Base-by-base conservation (phyloP, 495 filamentous ascomycete genomes). In the Neurospora tetrasperma region DNA sequence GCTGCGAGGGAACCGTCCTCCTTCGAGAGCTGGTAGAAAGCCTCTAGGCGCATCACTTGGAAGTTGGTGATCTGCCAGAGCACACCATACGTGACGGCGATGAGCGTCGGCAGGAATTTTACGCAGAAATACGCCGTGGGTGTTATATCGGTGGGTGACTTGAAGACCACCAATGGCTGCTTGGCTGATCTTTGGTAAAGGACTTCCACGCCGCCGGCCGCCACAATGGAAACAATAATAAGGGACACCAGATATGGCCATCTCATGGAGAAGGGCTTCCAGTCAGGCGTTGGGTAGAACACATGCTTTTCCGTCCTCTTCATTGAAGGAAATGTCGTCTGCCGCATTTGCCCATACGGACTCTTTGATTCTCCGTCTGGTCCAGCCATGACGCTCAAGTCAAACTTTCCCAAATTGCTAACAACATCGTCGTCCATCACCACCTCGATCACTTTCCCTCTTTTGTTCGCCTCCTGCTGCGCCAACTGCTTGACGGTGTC, bases 1-100 rank as follows among this genome's bases (percentile, higher is more conserved):
- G 86, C 86, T 2, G 91, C 91, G 4, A 89, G 79, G 0, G 90
- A 88, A 18, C 91, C 91, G 0, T 82, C 84, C 48, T 85, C 83
- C 73, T 88, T 89, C 9, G 90, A 91, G 44, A 94, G 82, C 76
- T 93, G 91, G 73, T 91, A 93, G 74, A 89, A 93, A 1, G 91
- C 87, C 77, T 94, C 92, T 9, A 93, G 79, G 7, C 92, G 89
- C 80, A 89, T 90, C 14, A 93, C 88, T 73, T 93, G 91, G 70
- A 91, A 90, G 81, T 93, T 91, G 66, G 89, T 88, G 62, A 90
- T 84, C 78, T 93, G 90, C 90, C 91, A 93, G 20, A 93, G 71
- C 16, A 94, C 88, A 78, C 92, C 92, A 76, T 90, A 94, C 0
- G 86, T 82, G 44, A 93, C 91, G 68, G 89, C 87, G 31, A 92